Conservation (phyloP, 345 rosid species). For the Anacardium occidentale region DNA sequence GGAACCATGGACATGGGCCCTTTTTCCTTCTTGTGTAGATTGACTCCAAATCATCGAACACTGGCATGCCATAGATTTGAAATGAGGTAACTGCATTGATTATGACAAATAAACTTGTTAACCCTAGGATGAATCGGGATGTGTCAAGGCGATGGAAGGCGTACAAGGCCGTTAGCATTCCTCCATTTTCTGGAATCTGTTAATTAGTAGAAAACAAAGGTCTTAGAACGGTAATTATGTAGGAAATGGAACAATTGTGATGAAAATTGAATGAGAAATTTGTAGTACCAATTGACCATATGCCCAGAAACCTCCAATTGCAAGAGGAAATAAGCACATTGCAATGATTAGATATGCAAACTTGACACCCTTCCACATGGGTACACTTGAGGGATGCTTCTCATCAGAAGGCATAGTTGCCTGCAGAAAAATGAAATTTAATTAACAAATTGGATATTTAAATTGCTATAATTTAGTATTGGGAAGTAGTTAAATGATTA, state of each 20-base stretch:
- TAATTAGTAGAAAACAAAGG: background rate
- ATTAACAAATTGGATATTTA: no score
- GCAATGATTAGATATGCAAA: constrained; percentile 53
- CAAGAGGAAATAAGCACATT: constrained; percentile 52
- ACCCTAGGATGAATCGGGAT: constrained; percentile 36
- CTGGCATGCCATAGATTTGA: constrained; percentile 70
- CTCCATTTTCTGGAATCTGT: constrained; percentile 57
- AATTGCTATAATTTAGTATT: no score
- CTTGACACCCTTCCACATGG: constrained; percentile 72
- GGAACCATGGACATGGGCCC: constrained; percentile 52
- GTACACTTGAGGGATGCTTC: constrained; percentile 62
- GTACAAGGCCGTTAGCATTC: constrained; percentile 48
- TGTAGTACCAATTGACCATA: constrained; percentile 44
- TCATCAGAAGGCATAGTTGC: constrained; percentile 76
- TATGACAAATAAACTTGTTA: constrained; percentile 51
- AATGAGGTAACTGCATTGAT: constrained; percentile 51
- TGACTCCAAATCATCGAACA: constrained; percentile 56
- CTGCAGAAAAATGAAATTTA: constrained; percentile 29
- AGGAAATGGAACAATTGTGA: background rate
- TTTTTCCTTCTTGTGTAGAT: constrained; percentile 30
- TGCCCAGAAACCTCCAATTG: constrained; percentile 72
- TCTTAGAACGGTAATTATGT: background rate
- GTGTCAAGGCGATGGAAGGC: constrained; percentile 37
- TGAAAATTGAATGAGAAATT: background rate
- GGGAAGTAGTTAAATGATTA: no score